Evolutionary conservation across 2,329 filamentous ascomycete species (phyloP).

Genomic region (Lecanosticta acicola): DNA sequence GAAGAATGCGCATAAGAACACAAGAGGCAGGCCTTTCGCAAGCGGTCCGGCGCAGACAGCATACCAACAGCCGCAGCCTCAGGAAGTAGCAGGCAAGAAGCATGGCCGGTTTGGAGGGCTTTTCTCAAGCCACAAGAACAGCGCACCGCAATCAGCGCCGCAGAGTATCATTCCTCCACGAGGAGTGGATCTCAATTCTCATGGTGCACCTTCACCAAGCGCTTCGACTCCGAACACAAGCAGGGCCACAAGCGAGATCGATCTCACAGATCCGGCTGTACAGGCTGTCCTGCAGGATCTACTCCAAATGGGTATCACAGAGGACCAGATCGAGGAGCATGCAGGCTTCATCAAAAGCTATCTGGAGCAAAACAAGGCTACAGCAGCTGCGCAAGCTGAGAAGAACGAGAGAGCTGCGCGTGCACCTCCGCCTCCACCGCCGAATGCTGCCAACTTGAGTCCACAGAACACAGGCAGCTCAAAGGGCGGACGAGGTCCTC

Average conservation of each 20-base stretch:
- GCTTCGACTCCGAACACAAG: conserved; percentile 26
- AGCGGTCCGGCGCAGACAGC: conserved; percentile 21
- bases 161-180: conserved; percentile 49
- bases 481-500: conserved; percentile 54
- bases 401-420: conserved; percentile 46
- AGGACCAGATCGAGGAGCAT: conserved; percentile 62
- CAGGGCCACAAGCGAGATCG: conserved; percentile 44
- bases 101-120: conserved; percentile 22
- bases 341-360: conserved; percentile 64
- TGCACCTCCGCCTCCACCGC: conserved; percentile 60
- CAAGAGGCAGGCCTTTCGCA: conserved; percentile 47
- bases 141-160: conserved; percentile 35
- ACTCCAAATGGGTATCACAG: conserved; percentile 60
- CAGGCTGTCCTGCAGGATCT: conserved; percentile 58
- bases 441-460: conserved; percentile 45
- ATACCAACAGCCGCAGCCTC: conserved; percentile 14
- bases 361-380: conserved; percentile 58
- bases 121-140: conserved; percentile 23
- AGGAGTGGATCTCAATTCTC: conserved; percentile 30
- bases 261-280: conserved; percentile 58
- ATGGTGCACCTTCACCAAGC: conserved; percentile 30
- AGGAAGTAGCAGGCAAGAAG: conserved; percentile 13
- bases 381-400: conserved; percentile 40
- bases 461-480: conserved; percentile 58
- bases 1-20: conserved; percentile 89